phyloP scores from a whole-genome alignment of 108 stramenopile species.

The Cyclotella distinguenda region DNA sequence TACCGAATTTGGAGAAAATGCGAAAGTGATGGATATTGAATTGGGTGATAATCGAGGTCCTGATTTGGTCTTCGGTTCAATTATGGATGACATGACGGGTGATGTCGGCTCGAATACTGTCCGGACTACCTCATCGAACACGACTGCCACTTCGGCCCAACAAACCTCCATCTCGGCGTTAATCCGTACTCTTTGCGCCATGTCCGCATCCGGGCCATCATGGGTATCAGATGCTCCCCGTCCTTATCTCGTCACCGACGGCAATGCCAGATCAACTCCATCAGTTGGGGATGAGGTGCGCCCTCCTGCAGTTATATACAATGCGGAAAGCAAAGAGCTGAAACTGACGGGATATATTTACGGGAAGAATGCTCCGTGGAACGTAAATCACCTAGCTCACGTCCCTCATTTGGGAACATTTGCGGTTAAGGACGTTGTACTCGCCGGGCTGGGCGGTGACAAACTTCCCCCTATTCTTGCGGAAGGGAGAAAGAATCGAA shows the following conservation, averaged over 20 bases:
- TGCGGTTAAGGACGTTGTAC: constrained; percentile 53
- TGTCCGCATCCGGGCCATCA: constrained; percentile 65
- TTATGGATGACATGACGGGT: constrained; percentile 3
- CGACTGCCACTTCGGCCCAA: constrained; percentile 14
- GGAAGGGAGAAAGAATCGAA: constrained; percentile 37
- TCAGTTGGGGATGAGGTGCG: not conserved
- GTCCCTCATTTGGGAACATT: constrained; percentile 91
- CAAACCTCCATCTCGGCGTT: constrained; percentile 52
- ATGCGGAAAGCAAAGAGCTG: constrained; percentile 57
- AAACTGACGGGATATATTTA: constrained; percentile 88
- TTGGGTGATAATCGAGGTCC: constrained; percentile 17
- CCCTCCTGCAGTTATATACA: constrained; percentile 47
- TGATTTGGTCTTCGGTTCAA: not conserved
- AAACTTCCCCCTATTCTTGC: constrained; percentile 44
- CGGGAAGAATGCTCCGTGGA: constrained; percentile 75
- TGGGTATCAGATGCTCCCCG: constrained; percentile 78
- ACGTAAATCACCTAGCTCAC: constrained; percentile 85
- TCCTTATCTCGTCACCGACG: constrained; percentile 70
- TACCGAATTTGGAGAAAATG: constrained; percentile 76
- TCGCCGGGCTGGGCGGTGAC: constrained; percentile 26
- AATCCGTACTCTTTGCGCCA: constrained; percentile 69
- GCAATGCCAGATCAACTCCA: constrained; percentile 12
- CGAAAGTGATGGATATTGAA: constrained; percentile 70
- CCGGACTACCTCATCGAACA: constrained; percentile 1
- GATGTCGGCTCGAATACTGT: constrained; percentile 2